Conservation (phyloP, 345 rosid species). For the Populus ilicifolia region DNA sequence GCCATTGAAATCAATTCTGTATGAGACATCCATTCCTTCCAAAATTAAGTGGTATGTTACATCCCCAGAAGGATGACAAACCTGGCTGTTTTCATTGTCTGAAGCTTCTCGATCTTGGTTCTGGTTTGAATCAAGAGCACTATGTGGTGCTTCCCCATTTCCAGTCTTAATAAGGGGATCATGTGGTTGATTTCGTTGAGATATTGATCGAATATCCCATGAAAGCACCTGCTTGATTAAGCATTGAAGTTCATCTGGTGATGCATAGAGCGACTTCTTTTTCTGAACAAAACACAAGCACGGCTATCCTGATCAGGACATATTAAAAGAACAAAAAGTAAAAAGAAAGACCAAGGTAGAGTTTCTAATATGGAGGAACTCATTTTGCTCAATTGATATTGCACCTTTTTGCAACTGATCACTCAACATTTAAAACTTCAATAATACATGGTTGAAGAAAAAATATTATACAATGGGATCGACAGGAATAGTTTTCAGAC, state of each 20-base stretch:
- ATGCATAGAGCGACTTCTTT: conserved; percentile 63
- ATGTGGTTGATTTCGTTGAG: conserved; percentile 62
- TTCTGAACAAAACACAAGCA: conserved; percentile 39
- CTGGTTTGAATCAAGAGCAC: conserved; percentile 15
- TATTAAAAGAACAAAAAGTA: background rate
- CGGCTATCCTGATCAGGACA: background rate
- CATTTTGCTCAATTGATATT: too few relatives aligned
- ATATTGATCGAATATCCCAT: conserved; percentile 92
- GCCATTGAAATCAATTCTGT: conserved; percentile 52
- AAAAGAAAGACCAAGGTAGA: too few relatives aligned
- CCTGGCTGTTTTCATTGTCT: background rate
- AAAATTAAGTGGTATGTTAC: conserved; percentile 61
- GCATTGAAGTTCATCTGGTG: conserved; percentile 56
- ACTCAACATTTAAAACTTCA: too few relatives aligned
- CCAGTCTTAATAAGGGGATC: conserved; percentile 13
- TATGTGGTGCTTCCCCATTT: conserved; percentile 10
- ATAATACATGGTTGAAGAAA: too few relatives aligned
- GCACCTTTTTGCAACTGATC: too few relatives aligned
- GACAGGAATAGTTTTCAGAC: too few relatives aligned
- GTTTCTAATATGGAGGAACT: too few relatives aligned
- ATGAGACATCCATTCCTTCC: conserved; percentile 74
- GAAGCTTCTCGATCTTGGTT: conserved; percentile 25
- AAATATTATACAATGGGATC: too few relatives aligned
- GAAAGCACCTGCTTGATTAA: conserved; percentile 72
- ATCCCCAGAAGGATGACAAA: conserved; percentile 8